Evolutionary conservation across 208 protist genomes (phyloP).

Genomic region (Vickermania spadyakhi): DNA sequence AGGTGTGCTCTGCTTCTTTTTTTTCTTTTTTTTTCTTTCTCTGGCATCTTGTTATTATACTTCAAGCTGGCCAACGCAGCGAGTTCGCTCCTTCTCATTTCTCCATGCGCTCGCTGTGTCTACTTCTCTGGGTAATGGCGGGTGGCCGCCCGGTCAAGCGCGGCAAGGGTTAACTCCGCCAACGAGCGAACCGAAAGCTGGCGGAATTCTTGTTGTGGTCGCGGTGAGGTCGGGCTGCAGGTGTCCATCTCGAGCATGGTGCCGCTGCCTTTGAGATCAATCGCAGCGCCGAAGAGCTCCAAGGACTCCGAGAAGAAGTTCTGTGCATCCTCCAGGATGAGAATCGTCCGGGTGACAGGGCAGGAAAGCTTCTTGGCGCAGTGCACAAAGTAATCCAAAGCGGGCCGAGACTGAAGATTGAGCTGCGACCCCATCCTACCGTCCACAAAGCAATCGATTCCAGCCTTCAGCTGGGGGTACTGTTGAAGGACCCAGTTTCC

Average conservation of each 20-base stretch:
- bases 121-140: too few relatives aligned
- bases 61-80: too few relatives aligned
- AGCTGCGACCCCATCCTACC: constrained; percentile 47
- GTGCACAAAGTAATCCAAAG: constrained; percentile 79
- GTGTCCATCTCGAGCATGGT: too few relatives aligned
- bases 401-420: constrained; percentile 59
- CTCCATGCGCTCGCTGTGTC: too few relatives aligned
- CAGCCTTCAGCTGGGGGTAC: constrained; percentile 31
- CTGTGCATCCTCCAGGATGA: constrained; percentile 75
- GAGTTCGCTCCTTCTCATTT: too few relatives aligned
- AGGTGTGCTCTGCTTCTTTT: too few relatives aligned
- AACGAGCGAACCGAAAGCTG: neutral
- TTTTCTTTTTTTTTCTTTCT: too few relatives aligned
- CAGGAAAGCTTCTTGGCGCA: constrained; percentile 59
- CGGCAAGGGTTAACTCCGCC: neutral
- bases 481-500: constrained; percentile 66
- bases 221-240: too few relatives aligned
- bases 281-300: constrained; percentile 67
- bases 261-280: constrained; percentile 42
- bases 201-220: too few relatives aligned
- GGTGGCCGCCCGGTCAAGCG: neutral
- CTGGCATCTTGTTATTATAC: too few relatives aligned
- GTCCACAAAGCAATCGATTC: constrained; percentile 74
- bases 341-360: constrained; percentile 40
- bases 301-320: constrained; percentile 68